These are phyloP conservation scores for Trypanosoma scelopori DNA, from an alignment of 208 protist genomes.

Conservation along the genomic window DNA sequence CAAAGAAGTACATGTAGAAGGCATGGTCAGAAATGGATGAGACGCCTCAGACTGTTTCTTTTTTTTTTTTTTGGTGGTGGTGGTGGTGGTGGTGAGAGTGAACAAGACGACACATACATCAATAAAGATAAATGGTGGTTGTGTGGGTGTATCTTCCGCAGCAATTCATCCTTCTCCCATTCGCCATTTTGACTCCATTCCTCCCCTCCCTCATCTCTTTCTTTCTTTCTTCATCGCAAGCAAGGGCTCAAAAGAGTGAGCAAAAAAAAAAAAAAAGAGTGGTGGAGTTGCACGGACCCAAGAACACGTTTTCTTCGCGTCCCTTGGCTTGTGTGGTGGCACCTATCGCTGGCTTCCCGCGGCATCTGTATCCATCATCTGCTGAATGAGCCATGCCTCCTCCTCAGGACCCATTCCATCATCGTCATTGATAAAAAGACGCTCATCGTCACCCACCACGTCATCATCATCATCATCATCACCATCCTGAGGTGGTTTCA, in stretches of 20 bases:
- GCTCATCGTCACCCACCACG: conserved; percentile 24
- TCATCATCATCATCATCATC: conserved; percentile 4
- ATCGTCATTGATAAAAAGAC: conserved; percentile 60
- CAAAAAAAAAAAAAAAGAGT: no score
- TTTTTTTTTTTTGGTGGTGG: no score
- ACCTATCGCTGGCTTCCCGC: conserved; percentile 1
- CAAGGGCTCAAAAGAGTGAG: background rate
- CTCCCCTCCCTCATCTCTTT: background rate
- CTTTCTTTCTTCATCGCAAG: conserved; percentile 29
- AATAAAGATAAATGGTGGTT: no score
- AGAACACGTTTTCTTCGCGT: background rate
- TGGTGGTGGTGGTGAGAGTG: no score
- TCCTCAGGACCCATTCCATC: conserved; percentile 65
- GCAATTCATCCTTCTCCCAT: no score
- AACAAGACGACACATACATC: no score
- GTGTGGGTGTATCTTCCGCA: no score
- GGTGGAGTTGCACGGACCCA: background rate
- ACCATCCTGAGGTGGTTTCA: no score
- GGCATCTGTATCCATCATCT: conserved; percentile 59
- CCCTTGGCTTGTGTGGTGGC: background rate
- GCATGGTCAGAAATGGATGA: no score
- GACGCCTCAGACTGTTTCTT: no score
- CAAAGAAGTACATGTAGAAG: no score
- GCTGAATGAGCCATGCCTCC: conserved; percentile 82
- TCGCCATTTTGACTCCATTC: no score